phyloP scores from a whole-genome alignment of 208 protist species.

The Wallacemonas sp. region DNA sequence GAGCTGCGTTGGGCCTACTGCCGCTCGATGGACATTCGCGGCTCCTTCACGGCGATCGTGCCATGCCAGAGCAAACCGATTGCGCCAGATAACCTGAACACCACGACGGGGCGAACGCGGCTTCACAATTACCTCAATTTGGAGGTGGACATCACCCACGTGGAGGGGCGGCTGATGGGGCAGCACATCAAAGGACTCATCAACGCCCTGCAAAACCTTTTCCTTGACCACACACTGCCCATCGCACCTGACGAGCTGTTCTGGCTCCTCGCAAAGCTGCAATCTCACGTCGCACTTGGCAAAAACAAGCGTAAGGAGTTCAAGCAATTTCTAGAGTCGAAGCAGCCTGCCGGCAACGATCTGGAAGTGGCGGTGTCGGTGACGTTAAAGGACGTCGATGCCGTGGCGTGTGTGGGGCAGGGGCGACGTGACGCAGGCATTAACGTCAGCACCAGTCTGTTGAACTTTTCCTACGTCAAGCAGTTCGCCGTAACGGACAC shows the following conservation, averaged over 20 bases:
- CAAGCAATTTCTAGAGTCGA: slow-evolving; percentile 63
- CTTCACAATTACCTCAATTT: slow-evolving; percentile 69
- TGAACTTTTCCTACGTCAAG: slow-evolving; percentile 71
- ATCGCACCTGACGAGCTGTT: slow-evolving; percentile 81
- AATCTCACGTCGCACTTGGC: slow-evolving; percentile 63
- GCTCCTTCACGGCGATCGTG: slow-evolving; percentile 58
- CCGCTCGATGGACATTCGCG: slow-evolving; percentile 49
- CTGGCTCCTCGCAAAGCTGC: slow-evolving; percentile 80
- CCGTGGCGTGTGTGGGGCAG: slow-evolving; percentile 27
- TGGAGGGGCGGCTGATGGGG: slow-evolving; percentile 60
- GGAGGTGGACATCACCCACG: slow-evolving; percentile 57
- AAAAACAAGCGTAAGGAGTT: slow-evolving; percentile 81
- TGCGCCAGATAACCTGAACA: slow-evolving; percentile 46
- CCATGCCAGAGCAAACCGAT: slow-evolving; percentile 63
- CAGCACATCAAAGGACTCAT: slow-evolving; percentile 71
- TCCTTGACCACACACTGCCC: slow-evolving; percentile 60
- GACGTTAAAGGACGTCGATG: slow-evolving; percentile 52
- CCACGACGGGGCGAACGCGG: slow-evolving; percentile 45
- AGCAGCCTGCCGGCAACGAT: slow-evolving; percentile 60
- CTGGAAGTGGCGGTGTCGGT: slow-evolving; percentile 63
- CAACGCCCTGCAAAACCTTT: slow-evolving; percentile 65
- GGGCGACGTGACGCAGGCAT: slow-evolving; percentile 24
- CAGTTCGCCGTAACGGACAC: slow-evolving; percentile 66
- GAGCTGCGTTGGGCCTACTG: slow-evolving; percentile 46
- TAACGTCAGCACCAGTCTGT: slow-evolving; percentile 40